phyloP scores from a whole-genome alignment of 257 asterid species.

The Ehretia macrophylla region DNA sequence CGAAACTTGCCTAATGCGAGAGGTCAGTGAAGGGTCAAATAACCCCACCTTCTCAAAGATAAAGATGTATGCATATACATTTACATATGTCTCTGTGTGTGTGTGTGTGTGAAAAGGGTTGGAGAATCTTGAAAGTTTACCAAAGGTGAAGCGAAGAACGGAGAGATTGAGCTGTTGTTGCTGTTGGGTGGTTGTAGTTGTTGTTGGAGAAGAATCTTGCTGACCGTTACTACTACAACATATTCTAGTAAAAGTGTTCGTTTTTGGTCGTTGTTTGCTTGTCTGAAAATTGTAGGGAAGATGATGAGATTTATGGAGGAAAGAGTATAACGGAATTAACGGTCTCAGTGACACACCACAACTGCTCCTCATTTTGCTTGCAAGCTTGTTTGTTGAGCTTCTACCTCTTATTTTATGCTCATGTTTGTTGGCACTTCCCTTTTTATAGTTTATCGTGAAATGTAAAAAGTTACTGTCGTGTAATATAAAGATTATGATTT shows the following conservation, averaged over 20 bases:
- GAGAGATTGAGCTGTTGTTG: slow-evolving; percentile 71
- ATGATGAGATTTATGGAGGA: slow-evolving; percentile 6
- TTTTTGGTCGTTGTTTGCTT: not conserved
- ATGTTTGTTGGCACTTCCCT: no score
- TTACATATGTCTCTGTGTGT: not conserved
- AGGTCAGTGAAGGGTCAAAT: no score
- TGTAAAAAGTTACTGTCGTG: no score
- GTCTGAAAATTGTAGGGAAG: not conserved
- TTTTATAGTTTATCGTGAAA: no score
- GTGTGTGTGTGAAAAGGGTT: no score
- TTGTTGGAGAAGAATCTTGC: slow-evolving; percentile 26
- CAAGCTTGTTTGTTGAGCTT: no score
- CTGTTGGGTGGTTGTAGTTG: no score
- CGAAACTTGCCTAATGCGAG: no score
- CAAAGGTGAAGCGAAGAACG: slow-evolving; percentile 92
- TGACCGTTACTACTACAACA: slow-evolving; percentile 25
- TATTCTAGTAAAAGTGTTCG: not conserved
- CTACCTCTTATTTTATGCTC: no score
- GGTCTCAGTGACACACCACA: slow-evolving; percentile 5
- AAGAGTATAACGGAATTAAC: slow-evolving; percentile 11
- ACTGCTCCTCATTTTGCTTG: slow-evolving; percentile 5
- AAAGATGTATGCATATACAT: not conserved
- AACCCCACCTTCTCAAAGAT: no score
- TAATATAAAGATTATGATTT: no score
- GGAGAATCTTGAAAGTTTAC: slow-evolving; percentile 21